Evolutionary conservation across 2,329 filamentous ascomycete genomes (phyloP).

Genomic region (Cadophora sp.): DNA sequence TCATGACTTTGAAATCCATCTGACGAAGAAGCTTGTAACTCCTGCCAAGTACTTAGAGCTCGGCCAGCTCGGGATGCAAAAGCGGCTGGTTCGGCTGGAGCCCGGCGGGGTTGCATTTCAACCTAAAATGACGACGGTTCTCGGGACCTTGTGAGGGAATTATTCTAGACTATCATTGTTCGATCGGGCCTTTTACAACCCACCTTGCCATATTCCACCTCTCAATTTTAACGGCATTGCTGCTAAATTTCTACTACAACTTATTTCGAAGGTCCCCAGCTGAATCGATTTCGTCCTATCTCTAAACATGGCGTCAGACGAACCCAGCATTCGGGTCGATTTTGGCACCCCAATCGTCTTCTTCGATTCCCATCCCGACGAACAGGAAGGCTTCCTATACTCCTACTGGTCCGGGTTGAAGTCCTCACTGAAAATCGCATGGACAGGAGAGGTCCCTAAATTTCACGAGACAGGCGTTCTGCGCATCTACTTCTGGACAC

Average conservation of each 20-base stretch:
- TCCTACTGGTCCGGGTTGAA: conserved; percentile 37
- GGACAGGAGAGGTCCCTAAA: conserved; percentile 38
- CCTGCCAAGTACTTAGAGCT: neutral
- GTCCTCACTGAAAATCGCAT: conserved; percentile 34
- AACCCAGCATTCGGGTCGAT: conserved; percentile 23
- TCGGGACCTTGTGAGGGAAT: conserved; percentile 1
- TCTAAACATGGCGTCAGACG: conserved; percentile 7
- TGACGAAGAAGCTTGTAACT: neutral
- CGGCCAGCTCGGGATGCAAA: neutral
- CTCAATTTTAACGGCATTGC: neutral
- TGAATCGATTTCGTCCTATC: neutral
- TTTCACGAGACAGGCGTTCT: conserved; percentile 35
- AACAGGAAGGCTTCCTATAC: conserved; percentile 37
- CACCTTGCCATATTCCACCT: neutral
- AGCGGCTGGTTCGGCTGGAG: neutral
- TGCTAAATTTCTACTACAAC: neutral
- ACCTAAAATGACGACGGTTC: conserved; percentile 5
- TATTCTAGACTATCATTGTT: neutral
- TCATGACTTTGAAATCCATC: neutral
- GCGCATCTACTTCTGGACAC: conserved; percentile 38
- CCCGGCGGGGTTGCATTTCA: neutral
- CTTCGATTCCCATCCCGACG: conserved; percentile 40
- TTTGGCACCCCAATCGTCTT: conserved; percentile 37
- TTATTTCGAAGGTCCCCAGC: neutral
- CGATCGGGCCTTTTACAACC: too few species aligned